Base-by-base conservation (phyloP, 495 filamentous ascomycete species). In the Neurospora sp. region DNA sequence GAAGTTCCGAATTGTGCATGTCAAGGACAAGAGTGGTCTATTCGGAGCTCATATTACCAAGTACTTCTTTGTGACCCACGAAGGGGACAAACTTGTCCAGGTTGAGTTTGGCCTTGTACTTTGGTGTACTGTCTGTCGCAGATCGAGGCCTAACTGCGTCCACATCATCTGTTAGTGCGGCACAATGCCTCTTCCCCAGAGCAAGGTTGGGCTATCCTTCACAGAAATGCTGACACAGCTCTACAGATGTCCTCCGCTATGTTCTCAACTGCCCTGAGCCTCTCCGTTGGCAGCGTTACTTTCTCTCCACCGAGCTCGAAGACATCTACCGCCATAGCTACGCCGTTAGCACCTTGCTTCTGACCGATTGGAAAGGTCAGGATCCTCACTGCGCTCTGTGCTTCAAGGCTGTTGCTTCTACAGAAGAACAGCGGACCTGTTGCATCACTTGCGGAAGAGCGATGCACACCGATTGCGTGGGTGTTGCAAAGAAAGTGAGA, bases 171-270 rank as follows among this genome's bases (percentile, higher is more conserved):
- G 48, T 59, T 22, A 59, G 48, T 59, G n/a, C n/a, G n/a, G n/a
- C n/a, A n/a, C n/a, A n/a, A n/a, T 16, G 10, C 22, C 11, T 27
- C 5, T 0, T 2, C 16, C 22, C 20, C 20, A 53, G 0, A 0
- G 3, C 8, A 48, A 27, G 11, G 22, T 22, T 59, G 2, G 0
- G 0, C 48, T 59, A 59, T 1, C 5, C 20, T 59, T 27, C 11
- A 20, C 4, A 31, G 20, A 0, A 59, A 5, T 12, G 0, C 20
- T 53, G 11, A 53, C 20, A 11, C 20, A 1, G 11, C 46, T 12
- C 20, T 22, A 14, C 20, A 53, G 46, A 53, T 6, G 20, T 53
- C 20, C 46, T 53, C 1, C 20, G 20, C 20, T 22, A 53, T 14
- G 46, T 53, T 0, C 20, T 53, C 20, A 53, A 53, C 46, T 53